Percentiles rank a stretch among this genome's conserved stretches.
These are phyloP conservation scores for Pseudoturritis turrita DNA, from an alignment of 345 rosid species.

Conservation along the genomic window DNA sequence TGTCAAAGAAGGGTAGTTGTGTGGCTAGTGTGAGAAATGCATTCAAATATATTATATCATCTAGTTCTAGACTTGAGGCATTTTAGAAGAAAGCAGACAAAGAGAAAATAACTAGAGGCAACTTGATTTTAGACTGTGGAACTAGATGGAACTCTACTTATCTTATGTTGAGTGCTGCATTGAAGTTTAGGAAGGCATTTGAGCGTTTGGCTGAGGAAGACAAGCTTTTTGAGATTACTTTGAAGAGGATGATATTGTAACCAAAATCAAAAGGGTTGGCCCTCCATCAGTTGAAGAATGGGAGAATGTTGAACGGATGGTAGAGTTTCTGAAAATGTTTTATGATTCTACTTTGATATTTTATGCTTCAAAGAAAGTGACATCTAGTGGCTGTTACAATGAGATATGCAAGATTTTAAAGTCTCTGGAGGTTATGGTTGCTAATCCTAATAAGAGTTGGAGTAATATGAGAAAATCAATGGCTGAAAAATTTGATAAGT, in stretches of 20 bases:
- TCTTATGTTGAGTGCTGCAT: not conserved
- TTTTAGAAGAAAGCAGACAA: not conserved
- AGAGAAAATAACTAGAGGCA: not conserved
- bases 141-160: not conserved
- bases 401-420: not conserved
- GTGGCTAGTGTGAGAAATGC: not conserved
- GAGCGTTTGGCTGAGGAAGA: not conserved
- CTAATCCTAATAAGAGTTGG: not conserved
- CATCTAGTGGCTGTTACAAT: not conserved
- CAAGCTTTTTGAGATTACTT: not conserved
- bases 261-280: not conserved
- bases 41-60: not conserved
- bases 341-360: not conserved
- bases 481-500: not conserved
- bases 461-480: not conserved
- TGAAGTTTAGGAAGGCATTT: not conserved
- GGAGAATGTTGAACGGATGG: not conserved
- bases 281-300: not conserved
- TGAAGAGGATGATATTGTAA: not conserved
- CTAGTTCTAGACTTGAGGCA: not conserved
- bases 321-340: not conserved
- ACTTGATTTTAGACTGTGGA: not conserved
- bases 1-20: not conserved
- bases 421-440: not conserved
- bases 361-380: not conserved